Conservation (phyloP, 805 yeast species). For the Maudiozyma serrabonitensis region DNA sequence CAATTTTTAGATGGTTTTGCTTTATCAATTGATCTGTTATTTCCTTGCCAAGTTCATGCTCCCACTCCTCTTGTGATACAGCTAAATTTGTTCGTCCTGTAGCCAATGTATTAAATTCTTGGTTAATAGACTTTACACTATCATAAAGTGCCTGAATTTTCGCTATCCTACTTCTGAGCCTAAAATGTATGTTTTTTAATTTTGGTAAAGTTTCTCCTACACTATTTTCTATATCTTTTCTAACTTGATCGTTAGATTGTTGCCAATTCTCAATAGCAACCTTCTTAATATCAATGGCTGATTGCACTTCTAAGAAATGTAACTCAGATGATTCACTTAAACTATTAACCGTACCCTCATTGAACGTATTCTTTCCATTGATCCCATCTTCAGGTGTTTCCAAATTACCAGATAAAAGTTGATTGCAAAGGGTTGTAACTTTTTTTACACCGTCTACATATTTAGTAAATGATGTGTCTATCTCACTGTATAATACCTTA, state of each 20-base stretch:
- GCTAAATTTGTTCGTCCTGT: conserved; percentile 17
- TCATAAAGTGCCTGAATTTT: conserved; percentile 20
- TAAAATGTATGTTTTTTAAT: conserved; percentile 7
- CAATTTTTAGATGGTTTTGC: conserved; percentile 12
- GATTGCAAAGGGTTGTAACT: conserved; percentile 12
- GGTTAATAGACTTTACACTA: conserved; percentile 16
- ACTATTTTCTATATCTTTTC: conserved; percentile 8
- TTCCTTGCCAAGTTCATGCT: conserved; percentile 15
- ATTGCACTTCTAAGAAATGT: conserved; percentile 18
- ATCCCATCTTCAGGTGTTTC: conserved; percentile 7
- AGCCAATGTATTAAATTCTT: conserved; percentile 16
- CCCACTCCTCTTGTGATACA: conserved; percentile 23
- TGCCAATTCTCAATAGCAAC: conserved; percentile 17
- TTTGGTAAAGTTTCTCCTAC: conserved; percentile 9
- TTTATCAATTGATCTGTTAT: conserved; percentile 16
- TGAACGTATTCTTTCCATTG: conserved; percentile 3
- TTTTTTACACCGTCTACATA: conserved; percentile 18
- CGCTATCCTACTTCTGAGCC: conserved; percentile 11
- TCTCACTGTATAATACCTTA: conserved; percentile 21
- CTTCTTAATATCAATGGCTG: conserved; percentile 21
- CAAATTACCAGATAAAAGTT: conserved; percentile 16
- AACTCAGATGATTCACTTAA: conserved; percentile 11
- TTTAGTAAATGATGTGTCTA: conserved; percentile 17
- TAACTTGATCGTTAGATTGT: conserved; percentile 12
- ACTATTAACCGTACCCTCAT: conserved; percentile 6